These are phyloP conservation scores for Penicillium salamii DNA, from an alignment of 495 filamentous ascomycete genomes.

Conservation along the genomic window DNA sequence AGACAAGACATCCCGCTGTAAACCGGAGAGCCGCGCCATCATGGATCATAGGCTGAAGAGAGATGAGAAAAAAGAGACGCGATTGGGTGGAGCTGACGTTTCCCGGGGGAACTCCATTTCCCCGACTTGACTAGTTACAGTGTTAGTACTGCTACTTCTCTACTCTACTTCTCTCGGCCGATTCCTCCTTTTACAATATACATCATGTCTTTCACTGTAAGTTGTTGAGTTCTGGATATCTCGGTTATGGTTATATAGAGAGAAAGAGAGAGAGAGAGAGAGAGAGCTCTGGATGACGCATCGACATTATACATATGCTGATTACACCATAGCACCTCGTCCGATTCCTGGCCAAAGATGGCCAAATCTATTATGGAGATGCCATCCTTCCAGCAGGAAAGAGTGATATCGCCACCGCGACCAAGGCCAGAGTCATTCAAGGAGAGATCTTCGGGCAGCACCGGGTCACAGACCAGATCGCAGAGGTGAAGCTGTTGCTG, in stretches of 20 bases:
- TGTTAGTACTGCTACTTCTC: no score
- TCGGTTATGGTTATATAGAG: not conserved
- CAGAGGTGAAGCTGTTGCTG: constrained; percentile 64
- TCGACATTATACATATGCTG: constrained; percentile 1
- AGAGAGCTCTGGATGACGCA: no score
- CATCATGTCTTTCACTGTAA: constrained; percentile 17
- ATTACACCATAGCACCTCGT: constrained; percentile 59
- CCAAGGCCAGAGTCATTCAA: constrained; percentile 63
- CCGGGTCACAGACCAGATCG: constrained; percentile 65
- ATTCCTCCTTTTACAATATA: no score
- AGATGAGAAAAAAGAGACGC: not conserved
- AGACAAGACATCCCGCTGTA: constrained; percentile 85
- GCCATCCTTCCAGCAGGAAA: constrained; percentile 68
- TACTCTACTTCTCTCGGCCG: no score
- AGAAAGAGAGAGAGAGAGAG: not conserved
- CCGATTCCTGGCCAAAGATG: constrained; percentile 75
- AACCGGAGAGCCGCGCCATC: constrained; percentile 66
- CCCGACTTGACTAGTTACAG: no score
- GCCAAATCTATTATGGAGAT: constrained; percentile 78
- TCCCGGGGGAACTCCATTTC: constrained; percentile 8
- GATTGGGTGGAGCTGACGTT: constrained; percentile 17
- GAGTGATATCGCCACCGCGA: constrained; percentile 63
- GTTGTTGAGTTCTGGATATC: no score
- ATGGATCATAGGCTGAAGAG: not conserved
- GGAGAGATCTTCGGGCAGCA: constrained; percentile 74